Evolutionary conservation across 148 eudicot species (phyloP).

Genomic region (Rhododendron ferrugineum): DNA sequence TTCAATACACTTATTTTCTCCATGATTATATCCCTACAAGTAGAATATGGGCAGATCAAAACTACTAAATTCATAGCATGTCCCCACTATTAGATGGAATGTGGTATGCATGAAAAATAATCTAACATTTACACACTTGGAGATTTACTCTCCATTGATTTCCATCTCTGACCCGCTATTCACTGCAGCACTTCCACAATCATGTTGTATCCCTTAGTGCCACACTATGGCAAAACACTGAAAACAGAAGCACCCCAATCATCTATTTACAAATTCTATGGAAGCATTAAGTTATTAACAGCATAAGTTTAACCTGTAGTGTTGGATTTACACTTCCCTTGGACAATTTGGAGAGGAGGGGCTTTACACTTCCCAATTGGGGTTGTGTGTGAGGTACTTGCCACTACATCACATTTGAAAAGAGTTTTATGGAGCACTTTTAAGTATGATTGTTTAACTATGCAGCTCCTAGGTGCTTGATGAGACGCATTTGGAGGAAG

Average conservation of each 20-base stretch:
- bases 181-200: not conserved
- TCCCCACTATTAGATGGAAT: not conserved
- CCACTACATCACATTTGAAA: not conserved
- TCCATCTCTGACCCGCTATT: not conserved
- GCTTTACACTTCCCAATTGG: not conserved
- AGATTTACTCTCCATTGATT: not conserved
- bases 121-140: no score
- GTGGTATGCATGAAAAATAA: not conserved
- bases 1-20: not conserved
- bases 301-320: not conserved
- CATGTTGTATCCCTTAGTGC: not conserved
- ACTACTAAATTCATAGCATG: not conserved
- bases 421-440: not conserved
- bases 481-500: not conserved
- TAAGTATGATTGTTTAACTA: not conserved
- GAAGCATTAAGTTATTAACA: not conserved
- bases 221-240: not conserved
- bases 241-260: not conserved
- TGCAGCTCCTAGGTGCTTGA: not conserved
- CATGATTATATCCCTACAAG: not conserved
- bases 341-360: not conserved
- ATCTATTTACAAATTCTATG: not conserved
- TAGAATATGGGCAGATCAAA: not conserved
- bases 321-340: not conserved
- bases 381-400: not conserved